Conservation (phyloP, 345 rosid genomes). For the Arabis alpina region DNA sequence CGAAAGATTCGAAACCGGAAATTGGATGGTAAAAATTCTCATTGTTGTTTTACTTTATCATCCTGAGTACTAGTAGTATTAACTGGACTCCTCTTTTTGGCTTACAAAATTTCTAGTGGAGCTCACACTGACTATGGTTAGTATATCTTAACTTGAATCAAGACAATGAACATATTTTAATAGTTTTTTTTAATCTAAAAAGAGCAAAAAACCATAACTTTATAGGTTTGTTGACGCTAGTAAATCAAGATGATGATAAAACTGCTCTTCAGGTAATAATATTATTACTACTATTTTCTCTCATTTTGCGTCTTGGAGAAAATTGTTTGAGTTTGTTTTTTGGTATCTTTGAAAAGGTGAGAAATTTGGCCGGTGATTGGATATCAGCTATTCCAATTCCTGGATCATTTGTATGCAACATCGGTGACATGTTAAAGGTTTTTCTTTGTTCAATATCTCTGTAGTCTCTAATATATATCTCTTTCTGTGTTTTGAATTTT, state of each 20-base stretch:
- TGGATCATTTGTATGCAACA: slow-evolving; percentile 81
- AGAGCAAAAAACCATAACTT: background rate
- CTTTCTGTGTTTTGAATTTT: background rate
- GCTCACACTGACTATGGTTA: too few relatives aligned
- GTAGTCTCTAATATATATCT: background rate
- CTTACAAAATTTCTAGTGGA: too few relatives aligned
- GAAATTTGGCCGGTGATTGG: slow-evolving; percentile 41
- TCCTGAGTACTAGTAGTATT: too few relatives aligned
- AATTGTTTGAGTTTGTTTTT: too few relatives aligned
- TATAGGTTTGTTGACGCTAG: slow-evolving; percentile 65
- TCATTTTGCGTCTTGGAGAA: background rate
- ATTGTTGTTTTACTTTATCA: background rate
- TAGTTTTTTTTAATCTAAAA: background rate
- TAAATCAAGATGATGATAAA: slow-evolving; percentile 79
- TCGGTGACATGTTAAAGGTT: slow-evolving; percentile 88
- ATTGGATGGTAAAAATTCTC: slow-evolving; percentile 67
- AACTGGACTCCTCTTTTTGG: too few relatives aligned
- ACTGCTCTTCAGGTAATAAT: slow-evolving; percentile 73
- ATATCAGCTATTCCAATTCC: slow-evolving; percentile 59
- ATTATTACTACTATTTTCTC: background rate
- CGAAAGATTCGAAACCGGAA: too few relatives aligned
- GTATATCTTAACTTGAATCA: slow-evolving; percentile 42
- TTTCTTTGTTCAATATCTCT: background rate
- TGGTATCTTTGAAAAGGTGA: slow-evolving; percentile 49
- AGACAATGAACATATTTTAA: background rate